Conservation (phyloP, 139 green algal genomes). For the Tetraselmis chui region DNA sequence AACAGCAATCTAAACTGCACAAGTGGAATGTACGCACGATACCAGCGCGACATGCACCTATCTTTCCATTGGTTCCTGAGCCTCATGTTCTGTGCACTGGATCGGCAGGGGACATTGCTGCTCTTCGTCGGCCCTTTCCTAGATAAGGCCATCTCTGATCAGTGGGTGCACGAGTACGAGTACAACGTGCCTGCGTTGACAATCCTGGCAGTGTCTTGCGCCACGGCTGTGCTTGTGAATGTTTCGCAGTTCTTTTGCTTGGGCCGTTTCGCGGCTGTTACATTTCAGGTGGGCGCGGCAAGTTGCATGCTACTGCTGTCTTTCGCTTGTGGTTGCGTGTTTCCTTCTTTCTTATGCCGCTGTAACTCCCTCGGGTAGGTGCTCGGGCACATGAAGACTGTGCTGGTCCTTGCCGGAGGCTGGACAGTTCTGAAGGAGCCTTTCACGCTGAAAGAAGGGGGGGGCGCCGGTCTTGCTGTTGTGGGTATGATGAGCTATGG, state of each 20-base stretch:
- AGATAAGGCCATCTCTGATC: constrained; percentile 49
- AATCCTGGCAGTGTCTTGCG: constrained; percentile 58
- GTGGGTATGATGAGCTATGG: not conserved
- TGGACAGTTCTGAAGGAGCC: constrained; percentile 65
- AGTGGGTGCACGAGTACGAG: constrained; percentile 58
- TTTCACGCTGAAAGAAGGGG: not conserved
- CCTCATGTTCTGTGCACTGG: not conserved
- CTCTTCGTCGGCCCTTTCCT: constrained; percentile 65
- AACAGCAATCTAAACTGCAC: too few relatives aligned
- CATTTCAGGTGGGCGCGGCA: constrained; percentile 73
- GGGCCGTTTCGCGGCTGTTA: constrained; percentile 83
- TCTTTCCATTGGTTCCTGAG: not conserved
- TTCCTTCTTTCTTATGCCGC: not conserved
- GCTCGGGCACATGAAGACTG: constrained; percentile 78
- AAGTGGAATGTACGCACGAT: too few relatives aligned
- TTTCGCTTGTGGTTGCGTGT: constrained; percentile 22
- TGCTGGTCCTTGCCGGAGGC: constrained; percentile 67
- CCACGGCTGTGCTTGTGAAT: constrained; percentile 79
- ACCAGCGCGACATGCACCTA: constrained; percentile 1
- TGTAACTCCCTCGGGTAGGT: constrained; percentile 62
- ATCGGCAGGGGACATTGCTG: constrained; percentile 54
- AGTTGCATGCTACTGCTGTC: constrained; percentile 32
- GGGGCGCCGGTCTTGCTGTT: not conserved
- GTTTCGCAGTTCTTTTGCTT: constrained; percentile 91
- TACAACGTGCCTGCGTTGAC: constrained; percentile 32